Conservation (phyloP, 257 asterid species). For the Salvia splendens region DNA sequence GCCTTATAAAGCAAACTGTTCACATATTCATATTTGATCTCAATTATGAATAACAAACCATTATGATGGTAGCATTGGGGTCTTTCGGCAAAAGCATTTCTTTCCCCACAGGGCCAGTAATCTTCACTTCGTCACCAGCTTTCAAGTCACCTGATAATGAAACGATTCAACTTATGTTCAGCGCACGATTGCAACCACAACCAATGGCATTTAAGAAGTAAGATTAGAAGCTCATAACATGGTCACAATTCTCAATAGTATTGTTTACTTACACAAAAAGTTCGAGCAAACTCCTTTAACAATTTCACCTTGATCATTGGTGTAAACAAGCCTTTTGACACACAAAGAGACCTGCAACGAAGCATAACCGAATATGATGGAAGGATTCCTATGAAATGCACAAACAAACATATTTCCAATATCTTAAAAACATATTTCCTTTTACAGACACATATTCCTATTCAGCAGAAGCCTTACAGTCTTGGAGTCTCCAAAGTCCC, state of each 20-base stretch:
- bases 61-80: constrained; percentile 79
- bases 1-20: background rate
- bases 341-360: constrained; percentile 79
- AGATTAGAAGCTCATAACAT: background rate
- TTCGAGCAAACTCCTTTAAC: constrained; percentile 98
- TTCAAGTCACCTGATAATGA: constrained; percentile 76
- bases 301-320: constrained; percentile 73
- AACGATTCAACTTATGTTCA: constrained; percentile 15
- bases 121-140: constrained; percentile 77
- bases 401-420: background rate
- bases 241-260: background rate
- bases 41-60: constrained; percentile 46
- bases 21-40: background rate
- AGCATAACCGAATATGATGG: constrained; percentile 1
- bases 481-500: constrained; percentile 96
- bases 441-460: background rate
- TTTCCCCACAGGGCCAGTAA: constrained; percentile 95
- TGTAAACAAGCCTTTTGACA: constrained; percentile 86
- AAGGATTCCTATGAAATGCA: background rate
- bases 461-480: constrained; percentile 56
- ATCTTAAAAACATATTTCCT: background rate
- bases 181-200: background rate
- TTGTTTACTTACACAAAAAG: constrained; percentile 73
- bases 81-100: constrained; percentile 99
- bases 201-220: background rate